Evolutionary conservation across 2,329 filamentous ascomycete genomes (phyloP).

Genomic region (Xylaria sp.): DNA sequence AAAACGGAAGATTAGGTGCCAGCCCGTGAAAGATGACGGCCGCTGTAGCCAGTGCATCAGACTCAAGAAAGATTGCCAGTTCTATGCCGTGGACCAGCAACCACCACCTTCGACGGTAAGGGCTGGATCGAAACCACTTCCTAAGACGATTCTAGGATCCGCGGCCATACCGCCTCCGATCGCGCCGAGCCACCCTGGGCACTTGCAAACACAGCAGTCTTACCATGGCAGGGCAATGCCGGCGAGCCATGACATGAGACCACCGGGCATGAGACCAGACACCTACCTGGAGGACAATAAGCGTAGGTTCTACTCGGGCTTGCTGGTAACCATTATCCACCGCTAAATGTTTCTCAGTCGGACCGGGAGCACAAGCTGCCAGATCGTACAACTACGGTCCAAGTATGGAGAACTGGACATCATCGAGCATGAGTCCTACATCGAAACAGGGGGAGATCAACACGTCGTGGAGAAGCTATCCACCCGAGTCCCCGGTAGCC

Average conservation of each 20-base stretch:
- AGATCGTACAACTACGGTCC: constrained; percentile 56
- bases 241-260: constrained; percentile 59
- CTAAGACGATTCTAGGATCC: constrained; percentile 30
- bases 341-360: constrained; percentile 43
- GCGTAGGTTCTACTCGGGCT: constrained; percentile 53
- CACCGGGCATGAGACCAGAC: constrained; percentile 55
- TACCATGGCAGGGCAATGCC: constrained; percentile 57
- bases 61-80: constrained; percentile 93
- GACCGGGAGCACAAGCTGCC: constrained; percentile 49
- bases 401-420: constrained; percentile 58
- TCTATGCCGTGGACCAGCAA: constrained; percentile 86
- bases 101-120: constrained; percentile 56
- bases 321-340: constrained; percentile 10
- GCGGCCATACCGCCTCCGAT: constrained; percentile 29
- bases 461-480: constrained; percentile 61
- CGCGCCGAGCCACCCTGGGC: constrained; percentile 52
- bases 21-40: constrained; percentile 77
- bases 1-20: constrained; percentile 91
- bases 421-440: constrained; percentile 55
- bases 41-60: constrained; percentile 94
- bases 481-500: constrained; percentile 63
- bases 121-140: constrained; percentile 49
- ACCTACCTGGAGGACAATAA: constrained; percentile 52
- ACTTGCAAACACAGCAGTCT: constrained; percentile 57
- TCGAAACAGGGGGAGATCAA: constrained; percentile 56